Evolutionary conservation across 495 filamentous ascomycete genomes (phyloP), one percentile per base, ranked within the genome.

Genomic region (Aspergillus homomorphus): DNA sequence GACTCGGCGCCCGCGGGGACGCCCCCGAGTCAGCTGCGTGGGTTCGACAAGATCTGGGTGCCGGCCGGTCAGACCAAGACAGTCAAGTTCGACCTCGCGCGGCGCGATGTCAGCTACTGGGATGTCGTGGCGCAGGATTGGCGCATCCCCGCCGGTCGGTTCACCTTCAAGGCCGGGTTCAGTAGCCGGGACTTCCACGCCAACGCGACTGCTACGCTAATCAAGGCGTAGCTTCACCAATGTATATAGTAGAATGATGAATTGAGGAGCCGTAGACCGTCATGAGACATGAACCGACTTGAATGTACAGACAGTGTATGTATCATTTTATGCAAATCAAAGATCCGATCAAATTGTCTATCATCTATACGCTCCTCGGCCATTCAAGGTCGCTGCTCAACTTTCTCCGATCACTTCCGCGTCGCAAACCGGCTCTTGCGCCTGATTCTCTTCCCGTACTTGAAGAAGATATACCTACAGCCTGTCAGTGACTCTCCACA

Each of bases 61-160:
- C 64, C 74, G 19, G 65, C 70, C n/a, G 83, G 80, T 0, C 80
- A 88, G 67, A 78, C 63, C 30, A 73, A 65, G 60, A 76, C 63
- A 9, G 83, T 91, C 1, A 70, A 66, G 9, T 86, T 96, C 60
- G 72, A 78, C 10, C 53, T 96, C 14, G 91, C 82, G 28, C 80
- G 91, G 62, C 75, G 84, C 53, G 91, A 94, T 66, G 45, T 87
- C 26, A 85, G 82, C 68, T 94, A 90, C 62, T 96, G 90, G 91
- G 82, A 87, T 65, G 79, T 84, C 3, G 69, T 68, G 53, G 64
- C 62, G 62, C 86, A 89, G 75, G 92, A 92, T 66, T 96, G 91
- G 91, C 80, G 83, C 2, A 80, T 96, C 70, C 70, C 81, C 2
- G 45, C 20, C 51, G 71, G 62, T 26, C 51, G 57, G 26, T 74